Evolutionary conservation across 495 filamentous ascomycete genomes (phyloP), one percentile per base, ranked within the genome.

Genomic region (Talaromyces nanjingensis): DNA sequence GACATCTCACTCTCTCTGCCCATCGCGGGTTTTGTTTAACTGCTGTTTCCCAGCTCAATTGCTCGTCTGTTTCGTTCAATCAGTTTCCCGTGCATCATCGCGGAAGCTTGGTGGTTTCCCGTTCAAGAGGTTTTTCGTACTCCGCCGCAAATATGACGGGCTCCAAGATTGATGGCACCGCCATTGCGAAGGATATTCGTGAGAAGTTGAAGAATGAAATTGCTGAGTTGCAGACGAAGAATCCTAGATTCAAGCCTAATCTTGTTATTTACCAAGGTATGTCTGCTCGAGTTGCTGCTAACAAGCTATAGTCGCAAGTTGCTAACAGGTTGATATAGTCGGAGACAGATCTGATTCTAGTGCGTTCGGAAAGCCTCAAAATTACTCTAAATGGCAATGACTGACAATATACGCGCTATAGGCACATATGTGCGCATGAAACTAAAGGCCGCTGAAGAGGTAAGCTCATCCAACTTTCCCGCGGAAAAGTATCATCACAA

Each of bases 351-450:
- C 56, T 20, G 56, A 59, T 59, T 64, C 45, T 18, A 47, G 62
- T 42, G 65, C 49, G 59, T 27, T 52, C 2, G n/a, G n/a, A 39
- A 27, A 7, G 11, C 34, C 12, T 29, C 47, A 18, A 18, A 47
- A 59, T 18, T 58, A 37, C 22, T 42, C 25, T 18, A 9, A 52
- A 52, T 14, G 6, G 39, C 25, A 16, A 62, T 27, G 2, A 56
- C 53, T 56, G 29, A 56, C 53, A 42, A 4, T 6, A 20, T 18
- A 0, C 6, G 59, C 34, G n/a, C 22, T 52, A n/a, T 69, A 94
- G 90, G 89, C 72, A 98, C 94, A 45, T 98, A 98, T 90, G 93
- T 98, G 74, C 91, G 92, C 78, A 98, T 98, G 94, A 98, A 98
- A 79, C 75, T 97, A 70, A 98, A 97, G 82, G 94, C 94, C 63